phyloP scores from a whole-genome alignment of 768 basidiomycete genomes.

The Chiua virens region DNA sequence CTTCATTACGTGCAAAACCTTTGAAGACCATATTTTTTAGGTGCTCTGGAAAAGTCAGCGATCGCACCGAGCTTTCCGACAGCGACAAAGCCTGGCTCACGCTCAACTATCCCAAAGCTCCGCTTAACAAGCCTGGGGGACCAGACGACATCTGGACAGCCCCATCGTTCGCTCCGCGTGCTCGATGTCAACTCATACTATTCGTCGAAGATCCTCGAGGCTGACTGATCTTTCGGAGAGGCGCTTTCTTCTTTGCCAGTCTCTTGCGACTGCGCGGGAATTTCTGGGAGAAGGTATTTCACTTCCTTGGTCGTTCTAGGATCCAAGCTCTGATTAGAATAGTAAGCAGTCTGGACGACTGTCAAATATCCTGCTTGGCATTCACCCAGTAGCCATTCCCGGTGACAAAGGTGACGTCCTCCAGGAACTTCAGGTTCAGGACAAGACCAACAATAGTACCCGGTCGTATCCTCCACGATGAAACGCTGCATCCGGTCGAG shows the following conservation, averaged over 20 bases:
- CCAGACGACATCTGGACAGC: not conserved
- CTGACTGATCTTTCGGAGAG: not conserved
- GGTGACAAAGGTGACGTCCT: too few species aligned
- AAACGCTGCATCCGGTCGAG: not conserved
- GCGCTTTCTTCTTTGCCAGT: not conserved
- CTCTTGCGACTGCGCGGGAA: too few species aligned
- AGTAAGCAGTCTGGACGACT: not conserved
- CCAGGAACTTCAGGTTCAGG: not conserved
- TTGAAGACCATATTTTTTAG: not conserved
- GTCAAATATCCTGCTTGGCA: not conserved
- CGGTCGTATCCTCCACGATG: not conserved
- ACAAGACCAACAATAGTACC: not conserved
- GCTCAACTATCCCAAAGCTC: not conserved
- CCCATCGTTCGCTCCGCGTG: not conserved
- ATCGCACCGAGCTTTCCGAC: not conserved
- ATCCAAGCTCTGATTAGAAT: not conserved
- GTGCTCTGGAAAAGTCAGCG: not conserved
- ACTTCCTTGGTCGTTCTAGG: too few species aligned
- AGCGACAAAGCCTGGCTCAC: not conserved
- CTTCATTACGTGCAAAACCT: not conserved
- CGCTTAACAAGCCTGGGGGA: not conserved
- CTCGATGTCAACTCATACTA: not conserved
- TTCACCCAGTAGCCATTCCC: too few species aligned
- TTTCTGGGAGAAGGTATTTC: not conserved
- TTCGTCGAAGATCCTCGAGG: not conserved